These are phyloP conservation scores for Vigna angularis DNA, from an alignment of 306 rosid species.

Conservation along the genomic window DNA sequence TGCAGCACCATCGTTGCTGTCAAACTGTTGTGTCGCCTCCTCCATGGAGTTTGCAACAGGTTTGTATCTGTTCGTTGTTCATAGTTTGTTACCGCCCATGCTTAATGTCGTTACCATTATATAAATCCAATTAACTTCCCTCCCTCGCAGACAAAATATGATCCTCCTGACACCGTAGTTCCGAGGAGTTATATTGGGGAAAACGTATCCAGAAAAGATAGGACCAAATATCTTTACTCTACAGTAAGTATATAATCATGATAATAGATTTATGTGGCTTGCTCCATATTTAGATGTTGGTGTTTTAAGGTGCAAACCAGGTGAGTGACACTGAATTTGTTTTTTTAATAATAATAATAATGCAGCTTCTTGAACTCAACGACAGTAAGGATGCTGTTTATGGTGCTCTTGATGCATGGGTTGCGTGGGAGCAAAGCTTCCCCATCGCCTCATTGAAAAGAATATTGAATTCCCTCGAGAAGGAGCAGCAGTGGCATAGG, in stretches of 20 bases:
- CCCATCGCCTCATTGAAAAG: constrained; percentile 71
- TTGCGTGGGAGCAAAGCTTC: constrained; percentile 87
- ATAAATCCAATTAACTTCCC: background rate
- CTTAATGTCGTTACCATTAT: background rate
- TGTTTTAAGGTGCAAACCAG: constrained; percentile 1
- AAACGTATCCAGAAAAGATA: constrained; percentile 53
- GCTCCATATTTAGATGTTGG: background rate
- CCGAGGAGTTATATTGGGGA: constrained; percentile 46
- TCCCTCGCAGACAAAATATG: constrained; percentile 10
- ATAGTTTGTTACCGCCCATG: background rate
- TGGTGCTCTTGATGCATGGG: constrained; percentile 94
- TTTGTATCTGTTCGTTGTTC: background rate
- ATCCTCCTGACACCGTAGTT: constrained; percentile 21
- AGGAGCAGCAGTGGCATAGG: constrained; percentile 92
- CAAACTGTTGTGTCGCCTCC: constrained; percentile 30
- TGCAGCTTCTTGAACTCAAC: constrained; percentile 77
- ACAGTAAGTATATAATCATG: constrained; percentile 43
- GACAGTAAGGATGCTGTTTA: constrained; percentile 83
- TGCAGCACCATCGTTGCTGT: constrained; percentile 19
- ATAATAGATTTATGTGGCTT: background rate
- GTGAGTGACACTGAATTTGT: constrained; percentile 4
- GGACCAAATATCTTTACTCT: constrained; percentile 44
- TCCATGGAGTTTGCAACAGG: constrained; percentile 12
- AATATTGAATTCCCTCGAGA: constrained; percentile 70
- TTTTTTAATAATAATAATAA: constrained; percentile 18